These are phyloP conservation scores for Chrysoporthe puriensis DNA, from an alignment of 2,329 filamentous ascomycete genomes.

Conservation along the genomic window DNA sequence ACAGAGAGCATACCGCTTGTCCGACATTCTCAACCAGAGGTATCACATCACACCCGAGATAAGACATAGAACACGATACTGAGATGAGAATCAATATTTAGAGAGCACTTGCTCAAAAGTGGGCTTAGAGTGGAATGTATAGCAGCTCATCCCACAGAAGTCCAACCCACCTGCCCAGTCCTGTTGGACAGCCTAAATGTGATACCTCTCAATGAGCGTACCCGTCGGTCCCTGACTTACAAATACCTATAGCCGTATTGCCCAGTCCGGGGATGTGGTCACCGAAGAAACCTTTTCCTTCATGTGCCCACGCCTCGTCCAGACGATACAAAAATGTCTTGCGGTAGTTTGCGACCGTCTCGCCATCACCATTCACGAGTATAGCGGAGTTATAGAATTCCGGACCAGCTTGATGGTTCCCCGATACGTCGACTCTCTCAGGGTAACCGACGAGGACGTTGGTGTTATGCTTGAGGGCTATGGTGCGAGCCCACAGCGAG, in stretches of 20 bases:
- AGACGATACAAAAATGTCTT: slow-evolving; percentile 63
- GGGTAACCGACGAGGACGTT: slow-evolving; percentile 75
- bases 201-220: too few species aligned
- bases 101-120: too few species aligned
- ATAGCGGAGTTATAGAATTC: slow-evolving; percentile 61
- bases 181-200: too few species aligned
- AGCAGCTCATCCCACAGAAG: too few species aligned
- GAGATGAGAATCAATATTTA: too few species aligned
- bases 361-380: slow-evolving; percentile 60
- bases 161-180: too few species aligned
- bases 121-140: too few species aligned
- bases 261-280: slow-evolving; percentile 51
- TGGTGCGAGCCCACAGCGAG: slow-evolving; percentile 71
- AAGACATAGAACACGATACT: too few species aligned
- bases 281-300: slow-evolving; percentile 39
- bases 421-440: slow-evolving; percentile 61
- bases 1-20: background rate
- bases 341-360: slow-evolving; percentile 62
- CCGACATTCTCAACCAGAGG: too few species aligned
- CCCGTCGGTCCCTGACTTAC: slow-evolving; percentile 40
- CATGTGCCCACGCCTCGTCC: slow-evolving; percentile 64
- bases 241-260: slow-evolving; percentile 60
- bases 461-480: slow-evolving; percentile 68
- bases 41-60: too few species aligned
- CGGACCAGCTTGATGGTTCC: slow-evolving; percentile 52